Evolutionary conservation across 306 rosid genomes (phyloP).

Genomic region (Vicia villosa): DNA sequence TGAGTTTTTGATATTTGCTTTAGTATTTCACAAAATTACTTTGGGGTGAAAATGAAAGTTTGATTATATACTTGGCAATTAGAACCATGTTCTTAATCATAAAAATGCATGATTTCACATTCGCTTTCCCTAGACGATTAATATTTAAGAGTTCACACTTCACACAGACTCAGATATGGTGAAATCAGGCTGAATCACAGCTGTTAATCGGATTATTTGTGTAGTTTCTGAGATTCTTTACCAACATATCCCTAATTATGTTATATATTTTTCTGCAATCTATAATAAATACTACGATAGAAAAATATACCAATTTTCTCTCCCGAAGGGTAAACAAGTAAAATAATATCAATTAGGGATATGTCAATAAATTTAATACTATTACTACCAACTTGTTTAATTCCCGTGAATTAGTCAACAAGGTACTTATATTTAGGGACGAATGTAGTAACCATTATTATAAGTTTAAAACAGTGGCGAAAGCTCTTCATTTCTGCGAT

Average conservation of each 20-base stretch:
- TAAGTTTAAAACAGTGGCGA: background rate
- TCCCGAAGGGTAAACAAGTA: too few species aligned
- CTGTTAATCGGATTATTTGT: background rate
- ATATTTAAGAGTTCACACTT: background rate
- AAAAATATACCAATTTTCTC: too few species aligned
- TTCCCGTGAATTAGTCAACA: too few species aligned
- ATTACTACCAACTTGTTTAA: too few species aligned
- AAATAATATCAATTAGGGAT: too few species aligned
- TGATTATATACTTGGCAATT: background rate
- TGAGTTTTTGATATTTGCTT: background rate
- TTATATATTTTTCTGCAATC: too few species aligned
- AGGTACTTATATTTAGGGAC: background rate
- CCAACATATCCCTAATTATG: too few species aligned
- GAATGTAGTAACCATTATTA: background rate
- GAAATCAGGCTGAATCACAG: background rate
- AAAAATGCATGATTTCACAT: background rate
- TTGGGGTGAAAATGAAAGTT: background rate
- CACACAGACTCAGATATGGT: too few species aligned
- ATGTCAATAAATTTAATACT: too few species aligned
- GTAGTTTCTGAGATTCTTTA: background rate
- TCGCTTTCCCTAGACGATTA: background rate
- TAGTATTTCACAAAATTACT: background rate
- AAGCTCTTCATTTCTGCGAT: background rate
- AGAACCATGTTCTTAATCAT: background rate
- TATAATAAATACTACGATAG: too few species aligned